Percentiles rank a stretch among this genome's conserved stretches.
These are phyloP conservation scores for Apostasia ramifera DNA, from an alignment of 106 monocot genomes.

Conservation along the genomic window DNA sequence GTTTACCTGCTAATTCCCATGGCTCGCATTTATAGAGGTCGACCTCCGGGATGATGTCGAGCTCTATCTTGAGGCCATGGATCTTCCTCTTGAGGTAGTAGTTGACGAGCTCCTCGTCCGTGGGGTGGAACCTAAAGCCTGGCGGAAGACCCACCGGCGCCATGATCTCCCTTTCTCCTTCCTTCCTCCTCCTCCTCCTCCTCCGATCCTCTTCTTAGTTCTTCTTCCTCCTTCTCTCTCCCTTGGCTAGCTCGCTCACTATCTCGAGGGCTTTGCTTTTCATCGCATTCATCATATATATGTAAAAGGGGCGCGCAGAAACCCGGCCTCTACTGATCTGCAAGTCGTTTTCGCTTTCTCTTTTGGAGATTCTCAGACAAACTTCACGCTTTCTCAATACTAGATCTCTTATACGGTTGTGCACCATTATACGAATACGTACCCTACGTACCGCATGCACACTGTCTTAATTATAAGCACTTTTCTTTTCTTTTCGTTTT, in stretches of 20 bases:
- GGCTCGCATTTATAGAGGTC: slow-evolving; percentile 29
- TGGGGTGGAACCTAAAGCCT: slow-evolving; percentile 35
- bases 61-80: slow-evolving; percentile 39
- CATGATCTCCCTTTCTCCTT: slow-evolving; percentile 11
- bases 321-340: background rate
- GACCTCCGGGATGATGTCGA: slow-evolving; percentile 34
- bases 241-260: background rate
- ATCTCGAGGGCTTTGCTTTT: slow-evolving; percentile 2
- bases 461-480: too few species aligned
- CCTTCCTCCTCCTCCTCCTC: background rate
- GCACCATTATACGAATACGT: too few species aligned
- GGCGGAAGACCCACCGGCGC: slow-evolving; percentile 39
- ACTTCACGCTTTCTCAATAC: slow-evolving; percentile 12
- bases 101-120: slow-evolving; percentile 26
- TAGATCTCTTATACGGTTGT: too few species aligned
- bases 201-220: background rate
- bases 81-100: slow-evolving; percentile 41
- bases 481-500: too few species aligned
- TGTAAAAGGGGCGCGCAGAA: slow-evolving; percentile 9
- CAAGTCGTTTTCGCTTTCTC: slow-evolving; percentile 16
- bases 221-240: background rate
- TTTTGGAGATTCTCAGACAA: slow-evolving; percentile 27
- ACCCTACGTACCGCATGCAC: too few species aligned
- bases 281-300: slow-evolving; percentile 10
- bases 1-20: slow-evolving; percentile 29